Percentiles rank a stretch among this genome's conserved stretches.
Conservation (phyloP, 148 eudicot genomes). For the Diospyros kaki region DNA sequence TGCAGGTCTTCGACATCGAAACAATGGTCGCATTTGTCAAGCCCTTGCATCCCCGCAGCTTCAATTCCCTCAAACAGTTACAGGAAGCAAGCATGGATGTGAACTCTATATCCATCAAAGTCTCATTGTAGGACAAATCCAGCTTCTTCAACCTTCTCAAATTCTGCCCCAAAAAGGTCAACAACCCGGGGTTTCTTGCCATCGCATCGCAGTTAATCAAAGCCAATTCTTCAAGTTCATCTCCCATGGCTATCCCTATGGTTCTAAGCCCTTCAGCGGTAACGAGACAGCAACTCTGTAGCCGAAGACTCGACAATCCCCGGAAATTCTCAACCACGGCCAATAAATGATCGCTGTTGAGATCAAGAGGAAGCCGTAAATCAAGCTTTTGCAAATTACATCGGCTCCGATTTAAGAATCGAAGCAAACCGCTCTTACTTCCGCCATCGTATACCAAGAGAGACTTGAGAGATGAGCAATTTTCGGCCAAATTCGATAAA, state of each 20-base stretch:
- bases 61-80: constrained; percentile 32
- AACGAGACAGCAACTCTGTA: constrained; percentile 62
- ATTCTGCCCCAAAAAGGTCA: constrained; percentile 48
- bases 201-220: constrained; percentile 51
- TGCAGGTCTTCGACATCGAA: constrained; percentile 28
- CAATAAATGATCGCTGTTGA: constrained; percentile 37
- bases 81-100: constrained; percentile 45
- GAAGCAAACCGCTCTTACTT: constrained; percentile 43
- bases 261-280: constrained; percentile 48
- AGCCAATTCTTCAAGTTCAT: constrained; percentile 41
- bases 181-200: constrained; percentile 38
- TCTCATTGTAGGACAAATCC: constrained; percentile 53
- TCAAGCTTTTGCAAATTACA: constrained; percentile 34
- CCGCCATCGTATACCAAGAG: constrained; percentile 63
- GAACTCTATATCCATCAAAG: constrained; percentile 48
- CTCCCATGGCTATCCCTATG: constrained; percentile 22
- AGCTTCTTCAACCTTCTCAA: constrained; percentile 32
- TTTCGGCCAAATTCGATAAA: constrained; percentile 34
- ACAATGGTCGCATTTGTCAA: constrained; percentile 23
- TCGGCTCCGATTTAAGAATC: constrained; percentile 35
- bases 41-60: constrained; percentile 38
- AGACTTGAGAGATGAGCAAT: constrained; percentile 25
- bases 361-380: constrained; percentile 65
- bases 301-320: constrained; percentile 26
- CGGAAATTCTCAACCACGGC: constrained; percentile 33